A percentile compares a stretch with the other conserved stretches of the same genome.
phyloP scores from a whole-genome alignment of 139 green algal genomes.

The Volvox africanus region DNA sequence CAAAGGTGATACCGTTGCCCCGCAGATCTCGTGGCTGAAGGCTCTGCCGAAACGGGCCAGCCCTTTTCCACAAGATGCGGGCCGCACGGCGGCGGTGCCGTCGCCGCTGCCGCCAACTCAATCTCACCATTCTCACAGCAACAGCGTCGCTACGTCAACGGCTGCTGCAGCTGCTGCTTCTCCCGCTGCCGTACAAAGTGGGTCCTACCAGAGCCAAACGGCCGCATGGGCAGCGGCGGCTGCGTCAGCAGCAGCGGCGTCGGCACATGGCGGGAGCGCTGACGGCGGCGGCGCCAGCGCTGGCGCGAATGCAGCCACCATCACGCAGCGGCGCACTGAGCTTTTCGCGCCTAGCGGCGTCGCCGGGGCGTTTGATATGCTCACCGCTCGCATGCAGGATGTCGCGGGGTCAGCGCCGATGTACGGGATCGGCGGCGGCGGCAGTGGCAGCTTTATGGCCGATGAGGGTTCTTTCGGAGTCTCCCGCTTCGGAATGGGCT shows the following conservation, averaged over 20 bases:
- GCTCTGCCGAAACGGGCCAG: constrained; percentile 6
- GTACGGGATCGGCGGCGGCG: not conserved
- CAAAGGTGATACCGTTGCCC: too few species aligned
- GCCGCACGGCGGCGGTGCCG: not conserved
- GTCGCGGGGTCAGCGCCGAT: constrained; percentile 3
- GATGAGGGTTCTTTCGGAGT: too few species aligned
- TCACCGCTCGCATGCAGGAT: not conserved
- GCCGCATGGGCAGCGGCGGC: not conserved
- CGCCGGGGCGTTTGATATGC: not conserved
- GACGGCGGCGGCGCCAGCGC: not conserved
- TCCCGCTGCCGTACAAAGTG: too few species aligned
- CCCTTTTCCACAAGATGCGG: constrained; percentile 34
- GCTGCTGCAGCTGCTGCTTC: not conserved
- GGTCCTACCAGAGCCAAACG: too few species aligned
- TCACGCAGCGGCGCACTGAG: not conserved
- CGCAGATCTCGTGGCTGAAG: constrained; percentile 37
- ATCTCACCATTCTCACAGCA: not conserved
- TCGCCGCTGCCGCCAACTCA: not conserved
- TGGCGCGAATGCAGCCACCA: not conserved
- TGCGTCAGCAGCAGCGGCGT: too few species aligned
- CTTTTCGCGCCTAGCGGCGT: not conserved
- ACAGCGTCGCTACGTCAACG: not conserved
- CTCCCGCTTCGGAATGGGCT: not conserved
- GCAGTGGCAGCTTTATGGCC: not conserved
- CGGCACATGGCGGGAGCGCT: too few species aligned